Base-by-base conservation (phyloP, 306 rosid genomes). In the Pueraria montana region DNA sequence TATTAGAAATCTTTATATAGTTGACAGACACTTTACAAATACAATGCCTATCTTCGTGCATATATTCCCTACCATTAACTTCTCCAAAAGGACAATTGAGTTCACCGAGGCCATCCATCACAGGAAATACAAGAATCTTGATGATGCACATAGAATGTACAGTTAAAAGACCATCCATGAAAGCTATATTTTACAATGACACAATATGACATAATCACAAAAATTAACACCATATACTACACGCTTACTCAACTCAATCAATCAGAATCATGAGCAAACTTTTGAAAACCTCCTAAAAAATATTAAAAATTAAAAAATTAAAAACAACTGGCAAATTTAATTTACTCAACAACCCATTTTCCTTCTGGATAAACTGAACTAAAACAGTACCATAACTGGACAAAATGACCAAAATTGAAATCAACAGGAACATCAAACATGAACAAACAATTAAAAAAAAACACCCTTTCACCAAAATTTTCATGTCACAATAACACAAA, bases 61-160 rank as follows among this genome's bases (percentile, higher is more conserved):
- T 93, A 91, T 91, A 94, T 94, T 91, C 97, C 91, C 83, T 74
- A 82, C 84, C 61, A 86, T 82, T 89, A 85, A 88, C 91, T 91
- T 91, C 88, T 88, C 88, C 80, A 81, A 85, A 89, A 89, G 75
- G 84, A 82, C 78, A 45, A 53, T 82, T 66, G 86, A 85, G 85
- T 58, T 85, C 82, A 85, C 85, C 80, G 77, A 85, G 77, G 85
- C 87, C 87, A 86, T 78, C 82, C 78, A 85, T 71, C 66, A 86
- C 83, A 76, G 80, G 17, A 82, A 73, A 80, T 58, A 66, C 55
- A 87, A 87, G 91, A 87, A 88, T 93, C 88, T 48, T 64, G 45
- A 64, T 78, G 88, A 82, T 87, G 79, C 83, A 87, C 80, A 74
- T 76, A 80, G 67, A 80, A 85, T 32, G 45, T 61, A 45, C 30